Evolutionary conservation across 2,329 filamentous ascomycete species (phyloP).

Genomic region (Ophiostoma angusticollis): DNA sequence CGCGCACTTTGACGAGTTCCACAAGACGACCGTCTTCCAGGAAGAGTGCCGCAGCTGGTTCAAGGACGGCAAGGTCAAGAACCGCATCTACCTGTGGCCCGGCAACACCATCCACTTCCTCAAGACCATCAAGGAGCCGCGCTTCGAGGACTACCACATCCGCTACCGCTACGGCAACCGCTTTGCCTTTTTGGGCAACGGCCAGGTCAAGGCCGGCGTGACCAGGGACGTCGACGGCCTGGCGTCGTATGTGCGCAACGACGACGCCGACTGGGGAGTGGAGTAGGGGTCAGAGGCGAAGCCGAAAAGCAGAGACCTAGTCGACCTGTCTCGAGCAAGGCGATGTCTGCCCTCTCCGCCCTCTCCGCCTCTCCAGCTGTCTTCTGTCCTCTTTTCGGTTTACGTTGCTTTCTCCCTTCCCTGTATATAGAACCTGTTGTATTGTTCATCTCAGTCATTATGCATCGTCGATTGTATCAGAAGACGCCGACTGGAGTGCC

Average conservation of each 20-base stretch:
- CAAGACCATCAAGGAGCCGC: conserved; percentile 13
- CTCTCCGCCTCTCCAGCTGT: no score
- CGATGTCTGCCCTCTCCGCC: no score
- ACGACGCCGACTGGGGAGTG: conserved; percentile 31
- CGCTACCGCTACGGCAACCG: conserved; percentile 19
- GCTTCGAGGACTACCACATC: conserved; percentile 12
- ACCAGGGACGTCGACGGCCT: conserved; percentile 27
- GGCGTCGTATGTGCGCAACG: conserved; percentile 30
- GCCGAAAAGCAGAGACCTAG: neutral
- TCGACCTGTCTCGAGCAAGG: no score
- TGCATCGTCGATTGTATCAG: no score
- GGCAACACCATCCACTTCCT: conserved; percentile 12
- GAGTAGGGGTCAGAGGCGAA: conserved; percentile 19
- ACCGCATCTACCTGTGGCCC: conserved; percentile 21
- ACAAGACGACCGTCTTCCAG: conserved; percentile 32
- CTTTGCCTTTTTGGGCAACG: conserved; percentile 28
- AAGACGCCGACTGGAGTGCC: no score
- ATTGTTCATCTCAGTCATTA: no score
- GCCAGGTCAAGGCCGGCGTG: conserved; percentile 30
- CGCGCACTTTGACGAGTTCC: conserved; percentile 30
- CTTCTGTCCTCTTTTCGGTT: neutral
- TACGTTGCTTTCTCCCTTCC: neutral
- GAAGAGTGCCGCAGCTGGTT: conserved; percentile 10
- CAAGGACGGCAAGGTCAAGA: conserved; percentile 19
- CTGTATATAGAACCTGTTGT: no score